A percentile compares a stretch with the other conserved stretches of the same genome.
These are phyloP conservation scores for Arachnopeziza araneosa DNA, from an alignment of 2,329 filamentous ascomycete species.

Conservation along the genomic window DNA sequence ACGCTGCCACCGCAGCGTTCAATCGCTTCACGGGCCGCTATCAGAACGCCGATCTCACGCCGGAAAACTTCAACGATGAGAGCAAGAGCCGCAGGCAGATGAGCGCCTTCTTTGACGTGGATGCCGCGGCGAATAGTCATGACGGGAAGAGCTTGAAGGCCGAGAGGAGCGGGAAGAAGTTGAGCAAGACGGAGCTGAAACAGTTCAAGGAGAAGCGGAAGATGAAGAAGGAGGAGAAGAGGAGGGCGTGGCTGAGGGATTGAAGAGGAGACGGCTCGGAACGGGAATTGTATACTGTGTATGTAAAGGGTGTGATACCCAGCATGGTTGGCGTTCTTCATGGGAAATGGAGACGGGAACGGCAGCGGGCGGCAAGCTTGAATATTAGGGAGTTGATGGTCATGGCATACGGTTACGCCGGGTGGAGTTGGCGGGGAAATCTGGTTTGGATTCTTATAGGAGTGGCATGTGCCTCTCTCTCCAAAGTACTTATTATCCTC, in stretches of 20 bases:
- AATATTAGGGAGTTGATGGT: not conserved
- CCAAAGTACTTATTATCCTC: not conserved
- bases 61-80: conserved; percentile 78
- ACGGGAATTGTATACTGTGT: not conserved
- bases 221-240: conserved; percentile 90
- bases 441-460: not conserved
- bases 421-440: not conserved
- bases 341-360: not conserved
- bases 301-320: not conserved
- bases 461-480: not conserved
- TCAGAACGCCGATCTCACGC: conserved; percentile 60
- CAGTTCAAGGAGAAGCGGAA: conserved; percentile 85
- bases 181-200: conserved; percentile 81
- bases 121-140: conserved; percentile 85
- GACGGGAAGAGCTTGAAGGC: conserved; percentile 88
- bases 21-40: conserved; percentile 86
- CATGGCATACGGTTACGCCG: not conserved
- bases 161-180: conserved; percentile 78
- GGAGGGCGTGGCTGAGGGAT: conserved; percentile 83
- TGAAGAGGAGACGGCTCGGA: conserved; percentile 39
- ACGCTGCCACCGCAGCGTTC: conserved; percentile 70
- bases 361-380: not conserved
- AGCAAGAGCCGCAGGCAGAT: conserved; percentile 84
- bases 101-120: conserved; percentile 93
- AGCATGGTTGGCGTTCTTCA: not conserved